Conservation (phyloP, 225 moss, liverwort and hornwort species). For the Polytrichum formosum region DNA sequence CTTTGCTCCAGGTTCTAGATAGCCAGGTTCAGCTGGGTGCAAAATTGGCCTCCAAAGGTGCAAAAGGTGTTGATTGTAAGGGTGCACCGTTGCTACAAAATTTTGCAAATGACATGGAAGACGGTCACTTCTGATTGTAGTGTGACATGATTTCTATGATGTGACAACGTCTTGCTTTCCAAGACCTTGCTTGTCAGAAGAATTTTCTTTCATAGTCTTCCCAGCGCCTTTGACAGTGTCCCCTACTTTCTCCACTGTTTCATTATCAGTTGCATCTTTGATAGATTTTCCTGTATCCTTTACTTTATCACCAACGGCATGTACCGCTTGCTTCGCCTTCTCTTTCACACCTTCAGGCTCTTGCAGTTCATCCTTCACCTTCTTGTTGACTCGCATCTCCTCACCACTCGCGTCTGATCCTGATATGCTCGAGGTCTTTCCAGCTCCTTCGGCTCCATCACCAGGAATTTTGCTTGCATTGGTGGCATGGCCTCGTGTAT, state of each 20-base stretch:
- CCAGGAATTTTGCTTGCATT: background rate
- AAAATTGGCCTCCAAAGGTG: no score
- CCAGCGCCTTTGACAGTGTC: slow-evolving; percentile 39
- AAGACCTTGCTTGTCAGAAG: slow-evolving; percentile 4
- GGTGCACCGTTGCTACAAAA: no score
- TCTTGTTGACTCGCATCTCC: slow-evolving; percentile 30
- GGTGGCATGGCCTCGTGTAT: slow-evolving; percentile 13
- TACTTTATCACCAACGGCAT: slow-evolving; percentile 35
- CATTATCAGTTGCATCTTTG: slow-evolving; percentile 19
- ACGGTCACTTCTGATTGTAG: no score
- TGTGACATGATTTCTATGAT: slow-evolving; percentile 12
- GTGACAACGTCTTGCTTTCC: slow-evolving; percentile 42
- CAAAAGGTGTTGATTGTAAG: no score
- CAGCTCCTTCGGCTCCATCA: slow-evolving; percentile 21
- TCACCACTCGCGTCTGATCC: slow-evolving; percentile 17
- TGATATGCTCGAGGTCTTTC: slow-evolving; percentile 11
- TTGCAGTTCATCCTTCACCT: slow-evolving; percentile 41
- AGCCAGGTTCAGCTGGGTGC: no score
- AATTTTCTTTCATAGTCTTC: slow-evolving; percentile 18
- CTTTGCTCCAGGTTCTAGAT: no score
- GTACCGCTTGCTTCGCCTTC: slow-evolving; percentile 27
- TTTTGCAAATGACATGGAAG: no score
- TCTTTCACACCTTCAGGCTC: slow-evolving; percentile 47
- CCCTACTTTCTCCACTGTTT: slow-evolving; percentile 22
- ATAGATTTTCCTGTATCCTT: slow-evolving; percentile 33